Percentiles rank a stretch among this genome's conserved stretches.
Evolutionary conservation across 1,139 yeast species (phyloP).

Genomic region (Nadsonia starkeyi-henricii): DNA sequence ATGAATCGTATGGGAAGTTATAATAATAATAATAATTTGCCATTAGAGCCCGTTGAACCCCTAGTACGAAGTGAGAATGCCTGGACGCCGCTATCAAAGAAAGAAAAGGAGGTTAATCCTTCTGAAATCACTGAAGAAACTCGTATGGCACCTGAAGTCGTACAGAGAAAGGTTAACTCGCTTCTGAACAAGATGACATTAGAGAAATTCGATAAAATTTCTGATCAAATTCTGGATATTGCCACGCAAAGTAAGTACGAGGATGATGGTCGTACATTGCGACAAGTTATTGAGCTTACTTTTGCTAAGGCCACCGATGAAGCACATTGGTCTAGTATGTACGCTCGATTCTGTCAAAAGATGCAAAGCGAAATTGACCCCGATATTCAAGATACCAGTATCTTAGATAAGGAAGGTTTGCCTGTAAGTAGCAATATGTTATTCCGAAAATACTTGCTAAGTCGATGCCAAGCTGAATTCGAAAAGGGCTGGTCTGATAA

Average conservation of each 20-base stretch:
- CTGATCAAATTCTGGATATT: conserved; percentile 61
- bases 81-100: neutral
- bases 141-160: conserved; percentile 54
- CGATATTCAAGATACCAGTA: conserved; percentile 50
- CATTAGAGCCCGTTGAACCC: neutral
- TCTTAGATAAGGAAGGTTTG: conserved; percentile 39
- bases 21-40: neutral
- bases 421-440: conserved; percentile 50
- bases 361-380: conserved; percentile 56
- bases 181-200: conserved; percentile 84
- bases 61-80: neutral
- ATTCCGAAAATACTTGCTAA: conserved; percentile 69
- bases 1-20: neutral
- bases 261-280: conserved; percentile 67
- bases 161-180: conserved; percentile 76
- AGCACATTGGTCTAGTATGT: conserved; percentile 96
- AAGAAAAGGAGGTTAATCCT: conserved; percentile 1
- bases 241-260: conserved; percentile 85
- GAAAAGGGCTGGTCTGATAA: conserved; percentile 92
- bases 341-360: conserved; percentile 88
- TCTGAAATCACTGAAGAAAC: conserved; percentile 29
- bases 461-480: conserved; percentile 86
- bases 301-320: conserved; percentile 97
- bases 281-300: conserved; percentile 68
- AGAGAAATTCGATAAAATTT: conserved; percentile 76